A percentile compares a stretch with the other conserved stretches of the same genome.
Evolutionary conservation across 345 rosid genomes (phyloP).

Genomic region (Noccaea bulbosa): DNA sequence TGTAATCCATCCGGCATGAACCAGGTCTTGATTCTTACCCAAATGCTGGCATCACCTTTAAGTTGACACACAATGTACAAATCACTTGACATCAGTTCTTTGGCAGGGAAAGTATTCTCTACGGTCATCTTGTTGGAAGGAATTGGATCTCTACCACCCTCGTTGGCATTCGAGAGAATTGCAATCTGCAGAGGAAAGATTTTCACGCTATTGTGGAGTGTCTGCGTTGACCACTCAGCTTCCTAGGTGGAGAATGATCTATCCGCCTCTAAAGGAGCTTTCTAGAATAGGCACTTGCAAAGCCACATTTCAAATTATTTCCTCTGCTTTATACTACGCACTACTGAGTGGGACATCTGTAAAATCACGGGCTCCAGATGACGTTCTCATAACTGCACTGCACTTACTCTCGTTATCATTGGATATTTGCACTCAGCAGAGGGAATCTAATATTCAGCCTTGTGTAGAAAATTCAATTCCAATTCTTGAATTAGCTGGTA

Average conservation of each 20-base stretch:
- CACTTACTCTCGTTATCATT: conserved; percentile 81
- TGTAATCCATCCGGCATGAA: conserved; percentile 86
- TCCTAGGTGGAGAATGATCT: conserved; percentile 81
- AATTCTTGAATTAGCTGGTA: conserved; percentile 61
- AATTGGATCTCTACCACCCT: conserved; percentile 92
- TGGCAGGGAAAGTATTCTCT: conserved; percentile 85
- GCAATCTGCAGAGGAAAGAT: conserved; percentile 97
- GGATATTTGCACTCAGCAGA: conserved; percentile 70
- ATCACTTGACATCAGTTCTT: conserved; percentile 36
- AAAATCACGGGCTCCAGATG: conserved; percentile 80
- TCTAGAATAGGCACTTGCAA: conserved; percentile 80
- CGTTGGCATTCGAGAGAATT: conserved; percentile 87
- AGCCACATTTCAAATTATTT: conserved; percentile 66
- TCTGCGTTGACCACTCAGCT: conserved; percentile 82
- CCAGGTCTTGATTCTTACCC: conserved; percentile 64
- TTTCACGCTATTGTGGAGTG: conserved; percentile 66
- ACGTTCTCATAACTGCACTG: conserved; percentile 71
- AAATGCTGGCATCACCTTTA: conserved; percentile 27
- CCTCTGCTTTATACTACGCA: conserved; percentile 74
- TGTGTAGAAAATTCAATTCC: conserved; percentile 50
- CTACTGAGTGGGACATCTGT: conserved; percentile 60
- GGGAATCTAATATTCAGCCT: conserved; percentile 44
- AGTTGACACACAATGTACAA: conserved; percentile 32
- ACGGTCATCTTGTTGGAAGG: conserved; percentile 79
- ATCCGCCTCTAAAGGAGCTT: conserved; percentile 71